phyloP scores from a whole-genome alignment of 164 flowering plant species.

The Vitis labrusca region DNA sequence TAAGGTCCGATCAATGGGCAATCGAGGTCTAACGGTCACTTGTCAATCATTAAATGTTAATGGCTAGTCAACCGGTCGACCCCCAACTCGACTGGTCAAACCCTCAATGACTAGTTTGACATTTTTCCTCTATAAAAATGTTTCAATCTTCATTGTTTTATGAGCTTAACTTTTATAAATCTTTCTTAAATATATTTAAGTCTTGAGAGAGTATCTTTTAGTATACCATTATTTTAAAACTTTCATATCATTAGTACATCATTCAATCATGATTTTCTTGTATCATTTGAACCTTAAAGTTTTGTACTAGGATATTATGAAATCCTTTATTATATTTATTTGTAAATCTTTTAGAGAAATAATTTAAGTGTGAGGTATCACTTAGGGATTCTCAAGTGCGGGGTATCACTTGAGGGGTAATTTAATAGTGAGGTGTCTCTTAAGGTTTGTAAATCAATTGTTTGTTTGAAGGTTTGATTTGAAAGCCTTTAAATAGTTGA shows the following conservation, averaged over 20 bases:
- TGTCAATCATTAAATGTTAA: too few species aligned
- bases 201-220: accelerated
- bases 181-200: too few species aligned
- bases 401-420: too few species aligned
- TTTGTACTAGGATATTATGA: too few species aligned
- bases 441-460: accelerated
- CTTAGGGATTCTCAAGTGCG: too few species aligned
- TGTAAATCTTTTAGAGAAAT: accelerated
- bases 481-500: accelerated
- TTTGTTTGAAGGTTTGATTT: accelerated
- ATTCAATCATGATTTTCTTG: too few species aligned
- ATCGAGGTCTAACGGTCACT: accelerated
- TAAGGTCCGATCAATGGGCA: too few species aligned
- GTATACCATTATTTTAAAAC: too few species aligned
- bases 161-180: accelerated
- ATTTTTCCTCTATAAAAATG: accelerated
- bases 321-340: too few species aligned
- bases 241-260: accelerated
- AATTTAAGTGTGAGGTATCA: too few species aligned
- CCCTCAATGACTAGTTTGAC: accelerated
- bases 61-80: accelerated
- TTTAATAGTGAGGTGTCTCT: accelerated
- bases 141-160: too few species aligned
- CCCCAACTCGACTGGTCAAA: accelerated
- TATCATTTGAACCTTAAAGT: too few species aligned